Evolutionary conservation across 2,329 filamentous ascomycete genomes (phyloP).

Genomic region (Plenodomus lindquistii): DNA sequence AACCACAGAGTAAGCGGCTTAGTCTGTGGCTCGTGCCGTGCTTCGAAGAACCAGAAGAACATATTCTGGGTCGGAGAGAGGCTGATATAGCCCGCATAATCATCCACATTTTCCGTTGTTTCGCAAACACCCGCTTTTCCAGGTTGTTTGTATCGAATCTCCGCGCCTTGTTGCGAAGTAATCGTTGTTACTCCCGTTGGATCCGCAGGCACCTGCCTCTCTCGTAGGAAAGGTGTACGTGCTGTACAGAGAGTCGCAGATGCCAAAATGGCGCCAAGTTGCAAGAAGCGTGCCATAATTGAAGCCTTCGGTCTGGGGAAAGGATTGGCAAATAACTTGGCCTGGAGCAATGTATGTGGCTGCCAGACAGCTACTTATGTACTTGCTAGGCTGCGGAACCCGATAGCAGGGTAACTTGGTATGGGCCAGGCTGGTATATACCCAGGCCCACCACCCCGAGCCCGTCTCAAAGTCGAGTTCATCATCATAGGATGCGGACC

Average conservation of each 20-base stretch:
- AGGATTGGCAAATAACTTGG: constrained; percentile 5
- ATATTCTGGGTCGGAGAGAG: constrained; percentile 42
- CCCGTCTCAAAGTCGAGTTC: neutral
- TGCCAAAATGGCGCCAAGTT: constrained; percentile 26
- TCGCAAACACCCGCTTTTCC: constrained; percentile 50
- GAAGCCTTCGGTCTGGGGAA: constrained; percentile 9
- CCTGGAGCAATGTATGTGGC: constrained; percentile 2
- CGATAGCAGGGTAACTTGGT: neutral
- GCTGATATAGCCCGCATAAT: constrained; percentile 45
- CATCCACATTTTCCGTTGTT: constrained; percentile 40
- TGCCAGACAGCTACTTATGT: constrained; percentile 9
- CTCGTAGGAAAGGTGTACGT: constrained; percentile 28
- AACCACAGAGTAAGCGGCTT: constrained; percentile 52
- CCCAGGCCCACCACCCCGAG: neutral
- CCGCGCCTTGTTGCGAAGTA: constrained; percentile 39
- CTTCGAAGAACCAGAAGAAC: constrained; percentile 55
- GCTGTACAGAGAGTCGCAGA: constrained; percentile 21
- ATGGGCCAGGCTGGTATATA: neutral
- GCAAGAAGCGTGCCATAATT: constrained; percentile 28
- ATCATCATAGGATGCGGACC: neutral
- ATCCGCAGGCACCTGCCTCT: constrained; percentile 37
- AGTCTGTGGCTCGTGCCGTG: constrained; percentile 47
- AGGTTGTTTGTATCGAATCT: constrained; percentile 42
- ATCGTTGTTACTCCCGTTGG: constrained; percentile 38
- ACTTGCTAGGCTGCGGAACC: neutral